phyloP scores from a whole-genome alignment of 306 rosid genomes.

The Vigna radiata region DNA sequence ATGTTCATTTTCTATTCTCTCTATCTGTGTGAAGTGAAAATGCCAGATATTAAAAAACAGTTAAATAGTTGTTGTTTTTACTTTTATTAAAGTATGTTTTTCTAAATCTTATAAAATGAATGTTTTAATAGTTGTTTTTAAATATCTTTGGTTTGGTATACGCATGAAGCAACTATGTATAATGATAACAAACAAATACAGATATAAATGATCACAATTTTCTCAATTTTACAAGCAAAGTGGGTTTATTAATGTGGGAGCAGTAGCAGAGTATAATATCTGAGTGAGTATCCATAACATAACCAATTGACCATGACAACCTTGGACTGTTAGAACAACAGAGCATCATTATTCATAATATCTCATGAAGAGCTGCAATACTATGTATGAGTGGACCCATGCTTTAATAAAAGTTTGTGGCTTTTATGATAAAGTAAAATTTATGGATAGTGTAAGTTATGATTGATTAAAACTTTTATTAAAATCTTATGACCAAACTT shows the following conservation, averaged over 20 bases:
- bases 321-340: neutral
- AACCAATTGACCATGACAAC: neutral
- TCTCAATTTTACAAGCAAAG: too few species aligned
- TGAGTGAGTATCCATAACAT: neutral
- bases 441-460: neutral
- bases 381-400: neutral
- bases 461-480: neutral
- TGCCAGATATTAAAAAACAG: neutral
- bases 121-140: neutral
- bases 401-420: too few species aligned
- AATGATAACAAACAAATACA: neutral
- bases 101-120: neutral
- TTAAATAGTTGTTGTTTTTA: neutral
- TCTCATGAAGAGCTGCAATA: neutral
- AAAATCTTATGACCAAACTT: too few species aligned
- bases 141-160: neutral
- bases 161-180: neutral
- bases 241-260: too few species aligned
- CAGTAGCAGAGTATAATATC: too few species aligned
- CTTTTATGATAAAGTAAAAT: neutral
- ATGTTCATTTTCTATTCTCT: neutral
- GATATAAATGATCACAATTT: too few species aligned
- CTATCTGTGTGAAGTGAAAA: neutral
- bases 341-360: neutral
- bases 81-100: neutral